These are phyloP conservation scores for Phytopythium helicoides DNA, from an alignment of 352 stramenopile species.

Conservation along the genomic window DNA sequence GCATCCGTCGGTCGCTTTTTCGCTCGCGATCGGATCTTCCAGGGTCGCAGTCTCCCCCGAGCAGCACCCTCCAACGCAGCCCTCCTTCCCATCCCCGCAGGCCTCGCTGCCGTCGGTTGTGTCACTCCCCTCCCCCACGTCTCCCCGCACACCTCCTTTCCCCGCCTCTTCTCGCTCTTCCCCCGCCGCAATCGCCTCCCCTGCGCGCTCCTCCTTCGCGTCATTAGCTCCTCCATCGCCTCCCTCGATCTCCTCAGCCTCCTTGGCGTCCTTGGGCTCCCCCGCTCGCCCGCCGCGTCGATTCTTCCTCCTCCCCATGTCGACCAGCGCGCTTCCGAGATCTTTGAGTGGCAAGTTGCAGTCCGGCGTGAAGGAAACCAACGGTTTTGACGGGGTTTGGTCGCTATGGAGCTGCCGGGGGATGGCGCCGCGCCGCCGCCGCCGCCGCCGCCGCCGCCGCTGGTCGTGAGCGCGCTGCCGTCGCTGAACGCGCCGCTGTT, in stretches of 20 bases:
- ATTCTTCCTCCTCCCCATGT: slow-evolving; percentile 8
- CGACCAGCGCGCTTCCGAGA: neutral
- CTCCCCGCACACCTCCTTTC: too few species aligned
- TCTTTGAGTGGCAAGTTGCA: too few species aligned
- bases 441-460: slow-evolving; percentile 8
- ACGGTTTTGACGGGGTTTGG: too few species aligned
- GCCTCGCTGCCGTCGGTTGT: too few species aligned
- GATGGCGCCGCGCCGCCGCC: neutral
- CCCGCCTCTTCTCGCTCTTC: too few species aligned
- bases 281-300: neutral
- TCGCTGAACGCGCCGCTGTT: slow-evolving; percentile 83
- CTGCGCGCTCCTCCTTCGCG: too few species aligned
- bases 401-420: slow-evolving; percentile 4
- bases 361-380: too few species aligned
- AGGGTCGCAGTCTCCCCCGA: too few species aligned
- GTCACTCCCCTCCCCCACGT: too few species aligned
- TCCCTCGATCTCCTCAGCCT: neutral
- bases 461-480: slow-evolving; percentile 55
- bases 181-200: too few species aligned
- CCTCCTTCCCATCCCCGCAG: too few species aligned
- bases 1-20: neutral
- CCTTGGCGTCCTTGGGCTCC: neutral
- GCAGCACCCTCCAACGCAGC: too few species aligned
- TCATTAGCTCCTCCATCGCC: neutral
- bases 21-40: neutral